Evolutionary conservation across 2,329 filamentous ascomycete species (phyloP), one percentile per base, ranked within the genome.

Genomic region (Scortechinia acanthostroma): DNA sequence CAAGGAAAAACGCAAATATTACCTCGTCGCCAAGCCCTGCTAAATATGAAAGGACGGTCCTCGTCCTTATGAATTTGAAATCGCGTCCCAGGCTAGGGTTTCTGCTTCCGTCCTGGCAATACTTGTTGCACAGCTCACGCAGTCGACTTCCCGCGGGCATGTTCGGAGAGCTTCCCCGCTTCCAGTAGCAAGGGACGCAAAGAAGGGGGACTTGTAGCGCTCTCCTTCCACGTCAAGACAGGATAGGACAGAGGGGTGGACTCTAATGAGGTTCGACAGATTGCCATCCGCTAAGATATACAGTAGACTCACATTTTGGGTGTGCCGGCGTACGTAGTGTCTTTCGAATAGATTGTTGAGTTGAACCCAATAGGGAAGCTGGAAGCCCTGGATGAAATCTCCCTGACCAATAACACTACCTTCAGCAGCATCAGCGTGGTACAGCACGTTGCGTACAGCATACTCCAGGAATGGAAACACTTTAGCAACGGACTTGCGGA

Each of bases 391-490:
- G 13, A 40, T 6, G 35, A 40, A 40, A 6, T 10, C 6, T 19
- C 17, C 35, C 6, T 40, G 35, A 19, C 13, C 6, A 19, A 40
- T 13, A 19, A 6, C 35, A 40, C 6, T 10, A 6, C 25, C 25
- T 30, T 10, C 35, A 10, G 35, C 35, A 19, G 35, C 35, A 40
- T 40, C 35, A 17, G 35, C 35, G 20, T 40, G 35, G 20, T 40
- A 40, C 6, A 40, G 17, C 6, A 40, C 6, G 17, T 19, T 6
- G 17, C 17, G 35, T 13, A 19, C 17, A 15, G 35, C 35, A 17
- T 40, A 40, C 20, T 40, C 35, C 10, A 40, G 17, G 17, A 40
- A 19, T 6, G 17, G 10, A 40, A 40, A 40, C 17, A 13, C 17
- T 6, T 19, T 19, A 13, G 17, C 10, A 10, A 40, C 6, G 14